phyloP scores from a whole-genome alignment of 176 grass and related monocot species.

The Sorghum bicolor region DNA sequence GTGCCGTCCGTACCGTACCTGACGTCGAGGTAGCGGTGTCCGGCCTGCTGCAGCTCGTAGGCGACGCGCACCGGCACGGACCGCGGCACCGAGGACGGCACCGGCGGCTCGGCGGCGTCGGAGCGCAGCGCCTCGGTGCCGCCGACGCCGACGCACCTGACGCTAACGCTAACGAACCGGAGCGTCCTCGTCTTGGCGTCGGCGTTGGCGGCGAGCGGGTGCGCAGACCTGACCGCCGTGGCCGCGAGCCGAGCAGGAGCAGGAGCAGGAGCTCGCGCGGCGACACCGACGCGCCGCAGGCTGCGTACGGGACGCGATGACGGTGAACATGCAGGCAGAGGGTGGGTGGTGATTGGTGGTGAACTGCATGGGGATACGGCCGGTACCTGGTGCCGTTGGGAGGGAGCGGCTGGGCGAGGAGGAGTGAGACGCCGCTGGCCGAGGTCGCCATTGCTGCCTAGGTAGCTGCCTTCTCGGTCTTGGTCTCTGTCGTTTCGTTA shows the following conservation, averaged over 20 bases:
- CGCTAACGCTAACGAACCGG: background rate
- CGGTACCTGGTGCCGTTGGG: background rate
- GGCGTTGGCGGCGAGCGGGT: no score
- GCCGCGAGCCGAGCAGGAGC: background rate
- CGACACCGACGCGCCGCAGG: background rate
- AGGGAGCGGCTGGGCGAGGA: background rate
- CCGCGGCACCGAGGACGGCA: slow-evolving; percentile 31
- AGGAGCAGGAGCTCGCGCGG: background rate
- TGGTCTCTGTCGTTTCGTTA: background rate
- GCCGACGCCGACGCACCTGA: slow-evolving; percentile 2
- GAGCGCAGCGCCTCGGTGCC: background rate
- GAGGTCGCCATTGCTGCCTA: background rate
- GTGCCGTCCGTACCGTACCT: slow-evolving; percentile 33
- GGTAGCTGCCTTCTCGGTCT: background rate
- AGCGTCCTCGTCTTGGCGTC: background rate
- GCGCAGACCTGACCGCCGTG: background rate
- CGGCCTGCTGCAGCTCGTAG: slow-evolving; percentile 69
- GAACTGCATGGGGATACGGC: background rate
- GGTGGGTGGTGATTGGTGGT: no score
- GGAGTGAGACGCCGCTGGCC: background rate
- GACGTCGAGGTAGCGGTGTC: slow-evolving; percentile 86
- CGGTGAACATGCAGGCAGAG: background rate
- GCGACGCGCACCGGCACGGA: slow-evolving; percentile 89
- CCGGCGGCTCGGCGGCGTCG: background rate
- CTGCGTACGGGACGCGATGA: background rate